Evolutionary conservation across 257 asterid genomes (phyloP).

Genomic region (Apocynum venetum): DNA sequence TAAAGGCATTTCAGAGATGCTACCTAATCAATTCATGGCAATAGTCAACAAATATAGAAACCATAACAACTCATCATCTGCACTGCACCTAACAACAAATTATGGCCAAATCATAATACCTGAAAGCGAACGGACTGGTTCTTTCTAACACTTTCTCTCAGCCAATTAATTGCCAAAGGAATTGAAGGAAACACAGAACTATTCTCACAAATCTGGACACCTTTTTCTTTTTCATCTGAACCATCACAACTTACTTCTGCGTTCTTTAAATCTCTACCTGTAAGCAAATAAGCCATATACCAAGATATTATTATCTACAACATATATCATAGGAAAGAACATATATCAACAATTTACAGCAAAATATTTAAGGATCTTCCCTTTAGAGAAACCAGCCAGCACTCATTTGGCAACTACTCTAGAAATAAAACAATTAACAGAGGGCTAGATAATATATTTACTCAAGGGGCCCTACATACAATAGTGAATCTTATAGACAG

Average conservation of each 20-base stretch:
- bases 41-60: neutral
- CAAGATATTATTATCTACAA: constrained; percentile 1
- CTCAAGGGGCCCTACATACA: neutral
- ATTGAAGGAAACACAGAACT: constrained; percentile 81
- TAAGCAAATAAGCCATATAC: constrained; percentile 8
- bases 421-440: neutral
- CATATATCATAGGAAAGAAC: neutral
- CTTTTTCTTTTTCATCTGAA: constrained; percentile 37
- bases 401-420: neutral
- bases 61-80: neutral
- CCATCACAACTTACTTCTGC: constrained; percentile 44
- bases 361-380: neutral
- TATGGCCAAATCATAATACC: constrained; percentile 37
- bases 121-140: constrained; percentile 67
- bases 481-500: neutral
- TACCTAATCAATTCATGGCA: neutral
- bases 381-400: neutral
- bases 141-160: constrained; percentile 58
- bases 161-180: constrained; percentile 87
- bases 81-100: neutral
- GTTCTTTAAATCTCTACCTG: constrained; percentile 60
- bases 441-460: neutral
- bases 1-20: neutral
- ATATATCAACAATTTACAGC: neutral
- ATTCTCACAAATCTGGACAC: constrained; percentile 43